These are phyloP conservation scores for Fusarium sp. DNA, from an alignment of 2,329 filamentous ascomycete genomes.

Conservation along the genomic window DNA sequence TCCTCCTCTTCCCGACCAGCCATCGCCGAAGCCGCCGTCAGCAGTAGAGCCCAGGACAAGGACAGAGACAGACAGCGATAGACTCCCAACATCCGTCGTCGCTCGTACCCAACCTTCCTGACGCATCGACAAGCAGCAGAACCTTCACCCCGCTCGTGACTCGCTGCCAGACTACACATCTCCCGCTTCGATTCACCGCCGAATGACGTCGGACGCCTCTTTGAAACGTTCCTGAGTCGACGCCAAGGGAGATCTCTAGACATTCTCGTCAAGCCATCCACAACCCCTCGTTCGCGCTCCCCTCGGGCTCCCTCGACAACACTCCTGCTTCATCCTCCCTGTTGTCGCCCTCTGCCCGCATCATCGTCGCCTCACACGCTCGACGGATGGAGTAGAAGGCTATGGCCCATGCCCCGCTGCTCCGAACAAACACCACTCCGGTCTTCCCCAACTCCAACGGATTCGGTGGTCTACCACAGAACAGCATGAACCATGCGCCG, in stretches of 20 bases:
- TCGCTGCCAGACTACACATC: constrained; percentile 13
- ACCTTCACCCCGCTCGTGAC: constrained; percentile 37
- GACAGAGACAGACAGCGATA: constrained; percentile 9
- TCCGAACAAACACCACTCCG: constrained; percentile 70
- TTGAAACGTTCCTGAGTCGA: constrained; percentile 40
- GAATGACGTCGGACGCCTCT: constrained; percentile 41
- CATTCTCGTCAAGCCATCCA: constrained; percentile 15
- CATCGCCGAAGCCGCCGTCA: constrained; percentile 29
- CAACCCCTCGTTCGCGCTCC: constrained; percentile 17
- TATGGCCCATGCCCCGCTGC: constrained; percentile 71
- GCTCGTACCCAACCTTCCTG: constrained; percentile 10
- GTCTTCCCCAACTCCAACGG: constrained; percentile 63
- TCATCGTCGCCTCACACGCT: constrained; percentile 11
- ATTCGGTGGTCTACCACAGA: constrained; percentile 58
- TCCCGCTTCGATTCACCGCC: constrained; percentile 42
- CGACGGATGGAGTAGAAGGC: constrained; percentile 59
- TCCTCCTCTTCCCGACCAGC: constrained; percentile 18
- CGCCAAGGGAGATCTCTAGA: constrained; percentile 37
- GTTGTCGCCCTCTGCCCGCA: constrained; percentile 14
- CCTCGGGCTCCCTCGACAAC: constrained; percentile 32
- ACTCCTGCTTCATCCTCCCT: constrained; percentile 20
- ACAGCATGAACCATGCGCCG: constrained; percentile 65
- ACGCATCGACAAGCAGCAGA: constrained; percentile 19
- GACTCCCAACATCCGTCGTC: constrained; percentile 10
- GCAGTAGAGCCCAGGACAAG: constrained; percentile 16